Evolutionary conservation across 805 yeast species (phyloP).

Genomic region (Metschnikowia sp.): DNA sequence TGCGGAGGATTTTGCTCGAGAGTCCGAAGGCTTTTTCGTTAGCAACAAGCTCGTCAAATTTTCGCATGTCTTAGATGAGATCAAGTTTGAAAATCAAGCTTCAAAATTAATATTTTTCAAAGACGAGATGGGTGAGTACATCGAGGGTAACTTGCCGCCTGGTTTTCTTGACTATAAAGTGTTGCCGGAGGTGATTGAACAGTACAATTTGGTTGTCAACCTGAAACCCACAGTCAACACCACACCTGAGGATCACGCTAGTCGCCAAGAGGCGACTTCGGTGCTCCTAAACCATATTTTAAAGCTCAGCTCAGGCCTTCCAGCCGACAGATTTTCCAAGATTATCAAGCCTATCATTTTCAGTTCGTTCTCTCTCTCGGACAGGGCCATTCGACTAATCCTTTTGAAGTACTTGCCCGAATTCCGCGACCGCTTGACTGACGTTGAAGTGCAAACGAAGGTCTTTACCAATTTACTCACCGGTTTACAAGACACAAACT

Average conservation of each 20-base stretch:
- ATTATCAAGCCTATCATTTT: conserved; percentile 61
- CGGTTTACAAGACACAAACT: conserved; percentile 84
- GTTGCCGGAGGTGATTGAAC: conserved; percentile 64
- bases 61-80: conserved; percentile 51
- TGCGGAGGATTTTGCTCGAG: conserved; percentile 27
- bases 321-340: conserved; percentile 34
- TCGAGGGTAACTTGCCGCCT: conserved; percentile 38
- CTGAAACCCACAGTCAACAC: conserved; percentile 26
- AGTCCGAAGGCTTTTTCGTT: conserved; percentile 22
- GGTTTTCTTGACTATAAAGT: conserved; percentile 56
- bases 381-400: conserved; percentile 74
- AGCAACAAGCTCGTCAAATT: conserved; percentile 49
- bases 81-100: conserved; percentile 49
- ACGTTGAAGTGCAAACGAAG: conserved; percentile 61
- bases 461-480: conserved; percentile 67
- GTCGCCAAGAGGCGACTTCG: conserved; percentile 36
- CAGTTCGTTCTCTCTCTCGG: conserved; percentile 59
- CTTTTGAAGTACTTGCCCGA: conserved; percentile 61
- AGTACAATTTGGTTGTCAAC: conserved; percentile 27
- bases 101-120: conserved; percentile 50
- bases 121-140: conserved; percentile 25
- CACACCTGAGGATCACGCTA: conserved; percentile 27
- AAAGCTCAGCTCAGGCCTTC: conserved; percentile 29
- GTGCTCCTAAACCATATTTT: conserved; percentile 41
- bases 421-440: conserved; percentile 48